Base-by-base conservation (phyloP, 352 stramenopile genomes). In the Globisporangium nagaii region DNA sequence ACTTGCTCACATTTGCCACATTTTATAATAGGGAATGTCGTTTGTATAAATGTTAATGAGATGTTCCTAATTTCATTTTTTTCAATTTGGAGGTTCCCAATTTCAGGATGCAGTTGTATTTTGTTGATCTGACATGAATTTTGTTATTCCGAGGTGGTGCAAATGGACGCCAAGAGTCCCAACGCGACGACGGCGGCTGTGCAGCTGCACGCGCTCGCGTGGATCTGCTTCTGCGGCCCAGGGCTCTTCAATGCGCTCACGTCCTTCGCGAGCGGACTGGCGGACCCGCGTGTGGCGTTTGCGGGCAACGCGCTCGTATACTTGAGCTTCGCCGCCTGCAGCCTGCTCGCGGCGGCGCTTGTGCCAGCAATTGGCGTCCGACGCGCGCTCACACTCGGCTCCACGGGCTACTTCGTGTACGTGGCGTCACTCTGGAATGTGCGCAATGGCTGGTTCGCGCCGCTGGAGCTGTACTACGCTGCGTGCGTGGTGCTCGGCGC, bases 391-490 rank as follows among this genome's bases (percentile, higher is more conserved):
- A 63, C 70, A 20, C 13, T 84, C 15, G 86, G 86, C 22, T 55
- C 78, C 0, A 9, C 73, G 19, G 77, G 77, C 41, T 96, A 96
- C 57, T 71, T 70, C 9, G 19, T 65, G 20, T 82, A 93, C 20
- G 64, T 73, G 0, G 36, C 56, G 1, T 63, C 74, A 25, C 70
- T 84, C 24, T 70, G 80, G 49, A 68, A 80, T n/a, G 71, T 74
- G 67, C 73, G 60, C 13, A 61, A n/a, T 4, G 13, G 24, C 8
- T 58, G 44, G 15, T 24, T 62, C 19, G 53, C 44, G 13, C 39
- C 58, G 8, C 24, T 55, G 10, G n/a, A 30, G 22, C 12, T 55
- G 3, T 62, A 52, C 37, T 41, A 55, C 5, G 27, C 17, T 13
- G 79, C 73, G 2, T 84, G 79, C 10, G 64, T 46, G 0, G 25